Percentiles rank a stretch among this genome's conserved stretches.
These are phyloP conservation scores for Gillenia trifoliata DNA, from an alignment of 306 rosid species.

Conservation along the genomic window DNA sequence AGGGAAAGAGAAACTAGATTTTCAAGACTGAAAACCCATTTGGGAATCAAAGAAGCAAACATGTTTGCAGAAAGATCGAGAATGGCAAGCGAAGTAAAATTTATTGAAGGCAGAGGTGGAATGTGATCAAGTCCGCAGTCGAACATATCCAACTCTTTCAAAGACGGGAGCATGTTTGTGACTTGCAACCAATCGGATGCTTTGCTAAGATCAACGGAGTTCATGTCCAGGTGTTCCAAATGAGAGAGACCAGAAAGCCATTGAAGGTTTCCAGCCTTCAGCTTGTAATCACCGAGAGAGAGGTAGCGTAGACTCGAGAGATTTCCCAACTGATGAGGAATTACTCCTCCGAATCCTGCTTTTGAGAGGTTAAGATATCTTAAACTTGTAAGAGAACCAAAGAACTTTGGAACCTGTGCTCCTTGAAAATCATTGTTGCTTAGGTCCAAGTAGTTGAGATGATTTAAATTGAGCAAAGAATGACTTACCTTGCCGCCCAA, in stretches of 20 bases:
- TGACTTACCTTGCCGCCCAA: neutral
- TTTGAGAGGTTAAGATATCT: neutral
- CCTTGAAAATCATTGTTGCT: neutral
- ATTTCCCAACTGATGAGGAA: neutral
- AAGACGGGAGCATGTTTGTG: slow-evolving; percentile 2
- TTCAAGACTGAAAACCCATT: slow-evolving; percentile 16
- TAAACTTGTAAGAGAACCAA: neutral
- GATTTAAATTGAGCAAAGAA: neutral
- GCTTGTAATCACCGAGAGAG: neutral
- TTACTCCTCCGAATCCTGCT: neutral
- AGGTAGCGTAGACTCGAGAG: neutral
- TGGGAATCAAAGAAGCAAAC: slow-evolving; percentile 7
- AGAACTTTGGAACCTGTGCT: neutral
- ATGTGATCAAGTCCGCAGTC: neutral
- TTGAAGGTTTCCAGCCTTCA: neutral
- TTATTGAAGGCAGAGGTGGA: neutral
- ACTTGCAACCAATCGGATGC: neutral
- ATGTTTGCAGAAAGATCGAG: neutral
- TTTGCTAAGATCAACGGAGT: neutral
- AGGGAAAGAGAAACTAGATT: slow-evolving; percentile 8
- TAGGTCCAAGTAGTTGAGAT: neutral
- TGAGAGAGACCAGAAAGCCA: neutral
- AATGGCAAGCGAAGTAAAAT: slow-evolving; percentile 14
- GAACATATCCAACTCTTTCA: neutral
- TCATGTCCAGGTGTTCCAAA: neutral